Percentiles rank a stretch among this genome's conserved stretches.
Evolutionary conservation across 306 rosid genomes (phyloP).

Genomic region (Trifolium pratense): DNA sequence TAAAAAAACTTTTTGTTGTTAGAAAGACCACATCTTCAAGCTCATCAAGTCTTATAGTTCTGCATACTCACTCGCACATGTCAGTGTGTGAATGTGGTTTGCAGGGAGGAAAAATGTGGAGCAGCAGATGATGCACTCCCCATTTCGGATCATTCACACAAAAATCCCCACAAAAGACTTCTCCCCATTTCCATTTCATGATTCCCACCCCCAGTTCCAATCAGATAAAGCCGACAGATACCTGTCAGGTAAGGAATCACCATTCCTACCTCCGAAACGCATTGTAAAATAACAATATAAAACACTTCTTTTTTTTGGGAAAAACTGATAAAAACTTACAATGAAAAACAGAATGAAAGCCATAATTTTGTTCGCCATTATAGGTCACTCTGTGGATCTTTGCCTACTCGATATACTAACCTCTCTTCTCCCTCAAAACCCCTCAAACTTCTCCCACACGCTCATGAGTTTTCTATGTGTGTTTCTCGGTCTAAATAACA

Average conservation of each 20-base stretch:
- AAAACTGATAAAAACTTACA: not conserved
- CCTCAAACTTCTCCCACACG: slow-evolving; percentile 18
- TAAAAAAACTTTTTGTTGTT: slow-evolving; percentile 4
- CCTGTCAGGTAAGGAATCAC: not conserved
- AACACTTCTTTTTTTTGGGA: not conserved
- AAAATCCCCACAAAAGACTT: slow-evolving; percentile 19
- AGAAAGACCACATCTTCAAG: slow-evolving; percentile 22
- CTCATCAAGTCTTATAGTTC: not conserved
- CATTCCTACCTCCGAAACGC: slow-evolving; percentile 7
- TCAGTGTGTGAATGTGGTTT: not conserved
- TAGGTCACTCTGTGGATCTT: slow-evolving; percentile 3
- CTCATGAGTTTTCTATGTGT: slow-evolving; percentile 25
- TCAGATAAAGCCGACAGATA: slow-evolving; percentile 1
- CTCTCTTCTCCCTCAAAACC: not conserved
- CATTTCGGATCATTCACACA: slow-evolving; percentile 5
- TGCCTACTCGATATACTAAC: not conserved
- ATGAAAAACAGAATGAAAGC: not conserved
- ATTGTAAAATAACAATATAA: slow-evolving; percentile 4
- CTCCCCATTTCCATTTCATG: not conserved
- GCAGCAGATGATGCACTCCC: not conserved
- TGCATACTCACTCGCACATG: not conserved
- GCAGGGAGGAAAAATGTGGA: not conserved
- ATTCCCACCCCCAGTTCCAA: slow-evolving; percentile 11
- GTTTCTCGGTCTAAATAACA: slow-evolving; percentile 23
- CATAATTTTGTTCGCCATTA: slow-evolving; percentile 11